A percentile compares a stretch with the other conserved stretches of the same genome.
Conservation (phyloP, 495 filamentous ascomycete genomes). For the Sordaria brevicollis region DNA sequence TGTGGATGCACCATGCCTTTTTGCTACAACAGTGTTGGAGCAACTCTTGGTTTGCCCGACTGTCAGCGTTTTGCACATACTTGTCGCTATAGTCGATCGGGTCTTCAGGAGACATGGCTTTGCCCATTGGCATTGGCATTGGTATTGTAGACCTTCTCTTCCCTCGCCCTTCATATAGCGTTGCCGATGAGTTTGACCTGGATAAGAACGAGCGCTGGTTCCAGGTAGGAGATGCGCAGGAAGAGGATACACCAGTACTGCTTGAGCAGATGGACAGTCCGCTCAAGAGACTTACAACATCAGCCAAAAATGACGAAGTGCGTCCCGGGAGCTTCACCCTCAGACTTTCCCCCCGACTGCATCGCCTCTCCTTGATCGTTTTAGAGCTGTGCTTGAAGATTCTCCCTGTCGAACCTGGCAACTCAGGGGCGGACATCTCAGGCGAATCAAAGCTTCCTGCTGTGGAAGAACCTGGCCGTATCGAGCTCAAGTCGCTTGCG, state of each 20-base stretch:
- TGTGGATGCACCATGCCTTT: slow-evolving; percentile 6
- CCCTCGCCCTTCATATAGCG: not conserved
- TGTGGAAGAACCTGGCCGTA: not conserved
- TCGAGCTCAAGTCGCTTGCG: not conserved
- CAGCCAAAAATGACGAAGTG: slow-evolving; percentile 9
- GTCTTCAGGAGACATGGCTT: not conserved
- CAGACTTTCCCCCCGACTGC: not conserved
- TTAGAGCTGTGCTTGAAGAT: not conserved
- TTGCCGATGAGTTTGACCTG: not conserved
- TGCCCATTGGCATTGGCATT: not conserved
- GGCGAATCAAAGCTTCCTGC: not conserved
- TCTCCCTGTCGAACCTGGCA: not conserved
- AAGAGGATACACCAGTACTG: not conserved
- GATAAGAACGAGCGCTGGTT: slow-evolving; percentile 1
- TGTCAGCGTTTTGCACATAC: not conserved
- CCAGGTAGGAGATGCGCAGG: not conserved
- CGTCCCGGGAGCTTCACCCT: slow-evolving; percentile 6
- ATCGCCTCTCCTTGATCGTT: not conserved
- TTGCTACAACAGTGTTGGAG: slow-evolving; percentile 6
- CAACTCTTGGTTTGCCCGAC: slow-evolving; percentile 6
- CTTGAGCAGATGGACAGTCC: slow-evolving; percentile 8
- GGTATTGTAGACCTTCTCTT: not conserved
- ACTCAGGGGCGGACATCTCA: not conserved
- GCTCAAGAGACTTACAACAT: slow-evolving; percentile 3
- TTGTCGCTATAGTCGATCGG: not conserved